phyloP scores from a whole-genome alignment of 2,329 filamentous ascomycete genomes.

The Diplodia seriata region DNA sequence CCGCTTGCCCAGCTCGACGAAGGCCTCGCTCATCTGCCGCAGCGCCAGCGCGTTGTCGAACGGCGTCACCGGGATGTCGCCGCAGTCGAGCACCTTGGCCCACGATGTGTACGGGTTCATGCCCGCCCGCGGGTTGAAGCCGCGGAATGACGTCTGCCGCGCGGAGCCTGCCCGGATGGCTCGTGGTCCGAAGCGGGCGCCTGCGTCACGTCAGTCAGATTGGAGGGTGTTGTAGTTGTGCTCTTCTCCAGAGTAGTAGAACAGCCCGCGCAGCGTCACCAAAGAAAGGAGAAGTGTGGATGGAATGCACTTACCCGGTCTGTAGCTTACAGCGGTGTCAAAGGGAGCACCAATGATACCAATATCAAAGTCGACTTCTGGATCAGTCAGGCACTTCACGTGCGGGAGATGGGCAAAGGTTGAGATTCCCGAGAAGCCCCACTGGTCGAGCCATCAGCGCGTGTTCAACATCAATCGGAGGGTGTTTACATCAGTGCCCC shows the following conservation, averaged over 20 bases:
- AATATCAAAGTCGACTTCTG: conserved; percentile 54
- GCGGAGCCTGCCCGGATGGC: conserved; percentile 85
- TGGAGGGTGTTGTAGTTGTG: too few relatives aligned
- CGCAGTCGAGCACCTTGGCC: conserved; percentile 84
- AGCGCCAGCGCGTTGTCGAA: conserved; percentile 85
- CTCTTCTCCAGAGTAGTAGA: neutral
- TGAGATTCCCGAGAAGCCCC: conserved; percentile 75
- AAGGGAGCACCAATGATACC: conserved; percentile 59
- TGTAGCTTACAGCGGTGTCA: conserved; percentile 58
- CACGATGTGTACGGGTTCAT: conserved; percentile 85
- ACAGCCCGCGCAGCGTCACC: too few relatives aligned
- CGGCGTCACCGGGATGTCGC: conserved; percentile 85
- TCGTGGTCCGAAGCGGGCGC: conserved; percentile 78
- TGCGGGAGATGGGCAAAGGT: conserved; percentile 58
- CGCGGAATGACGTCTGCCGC: conserved; percentile 79
- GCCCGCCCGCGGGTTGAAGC: conserved; percentile 80
- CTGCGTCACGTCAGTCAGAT: conserved; percentile 34
- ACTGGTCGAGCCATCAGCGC: conserved; percentile 49
- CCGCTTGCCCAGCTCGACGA: conserved; percentile 69
- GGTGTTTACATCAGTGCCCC: conserved; percentile 49
- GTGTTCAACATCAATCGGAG: conserved; percentile 28
- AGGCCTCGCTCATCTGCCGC: conserved; percentile 83
- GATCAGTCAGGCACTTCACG: conserved; percentile 56
- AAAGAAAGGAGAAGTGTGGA: neutral
- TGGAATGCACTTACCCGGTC: conserved; percentile 44